Evolutionary conservation across 2,329 filamentous ascomycete genomes (phyloP).

Genomic region (Coniochaeta sp.): DNA sequence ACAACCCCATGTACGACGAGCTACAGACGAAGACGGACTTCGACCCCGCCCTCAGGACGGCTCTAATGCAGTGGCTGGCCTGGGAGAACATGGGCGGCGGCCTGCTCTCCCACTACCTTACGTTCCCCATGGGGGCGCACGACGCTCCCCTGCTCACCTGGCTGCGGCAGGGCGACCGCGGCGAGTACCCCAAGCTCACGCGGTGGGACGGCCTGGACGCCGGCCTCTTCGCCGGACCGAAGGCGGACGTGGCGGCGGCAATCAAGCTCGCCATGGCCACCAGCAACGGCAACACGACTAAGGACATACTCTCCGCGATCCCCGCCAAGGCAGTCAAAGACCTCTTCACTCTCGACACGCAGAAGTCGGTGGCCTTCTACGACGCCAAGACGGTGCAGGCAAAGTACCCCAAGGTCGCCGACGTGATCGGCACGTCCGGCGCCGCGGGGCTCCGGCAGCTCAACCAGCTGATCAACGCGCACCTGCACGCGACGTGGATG

Average conservation of each 20-base stretch:
- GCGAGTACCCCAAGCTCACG: slow-evolving; percentile 66
- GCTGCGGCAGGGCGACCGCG: slow-evolving; percentile 59
- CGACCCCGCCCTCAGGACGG: slow-evolving; percentile 54
- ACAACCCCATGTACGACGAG: slow-evolving; percentile 70
- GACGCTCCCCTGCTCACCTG: slow-evolving; percentile 59
- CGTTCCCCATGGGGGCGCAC: slow-evolving; percentile 74
- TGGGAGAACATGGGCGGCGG: slow-evolving; percentile 90
- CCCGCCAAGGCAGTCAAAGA: slow-evolving; percentile 28
- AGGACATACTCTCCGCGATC: slow-evolving; percentile 56
- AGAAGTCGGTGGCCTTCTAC: slow-evolving; percentile 72
- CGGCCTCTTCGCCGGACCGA: slow-evolving; percentile 66
- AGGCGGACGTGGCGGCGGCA: slow-evolving; percentile 53
- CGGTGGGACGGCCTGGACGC: slow-evolving; percentile 65
- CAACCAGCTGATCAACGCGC: slow-evolving; percentile 70
- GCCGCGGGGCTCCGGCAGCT: slow-evolving; percentile 58
- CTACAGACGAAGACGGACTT: slow-evolving; percentile 55
- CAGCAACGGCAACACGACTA: slow-evolving; percentile 46
- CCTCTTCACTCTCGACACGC: slow-evolving; percentile 59
- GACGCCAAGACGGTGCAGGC: slow-evolving; percentile 51
- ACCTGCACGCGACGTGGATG: slow-evolving; percentile 82
- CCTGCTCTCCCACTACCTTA: slow-evolving; percentile 68
- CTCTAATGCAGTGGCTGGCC: slow-evolving; percentile 80
- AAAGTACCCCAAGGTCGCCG: slow-evolving; percentile 61
- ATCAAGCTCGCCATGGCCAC: slow-evolving; percentile 54
- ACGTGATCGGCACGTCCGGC: slow-evolving; percentile 49